Conservation (phyloP, 2,329 filamentous ascomycete species). For the Ceratocystis ficicola region DNA sequence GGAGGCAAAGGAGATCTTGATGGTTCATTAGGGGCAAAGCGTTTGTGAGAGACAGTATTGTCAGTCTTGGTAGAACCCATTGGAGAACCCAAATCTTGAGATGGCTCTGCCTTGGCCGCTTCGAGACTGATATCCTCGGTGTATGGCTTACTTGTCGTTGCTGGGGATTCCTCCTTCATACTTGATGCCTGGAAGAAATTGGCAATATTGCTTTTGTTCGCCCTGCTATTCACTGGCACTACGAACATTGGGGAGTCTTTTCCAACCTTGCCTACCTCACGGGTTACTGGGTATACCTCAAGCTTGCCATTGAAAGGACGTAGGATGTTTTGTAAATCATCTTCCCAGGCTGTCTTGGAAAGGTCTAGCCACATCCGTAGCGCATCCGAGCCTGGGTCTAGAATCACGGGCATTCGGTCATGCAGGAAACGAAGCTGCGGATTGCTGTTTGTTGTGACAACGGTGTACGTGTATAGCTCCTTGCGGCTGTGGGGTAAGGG, state of each 20-base stretch:
- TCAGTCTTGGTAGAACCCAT: background rate
- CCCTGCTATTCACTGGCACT: slow-evolving; percentile 66
- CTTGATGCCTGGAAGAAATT: slow-evolving; percentile 72
- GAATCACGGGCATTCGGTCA: slow-evolving; percentile 87
- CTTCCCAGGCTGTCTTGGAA: slow-evolving; percentile 55
- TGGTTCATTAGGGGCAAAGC: background rate
- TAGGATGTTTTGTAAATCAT: slow-evolving; percentile 65
- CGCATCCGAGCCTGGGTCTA: slow-evolving; percentile 61
- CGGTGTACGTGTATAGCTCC: slow-evolving; percentile 75
- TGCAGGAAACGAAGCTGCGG: slow-evolving; percentile 75
- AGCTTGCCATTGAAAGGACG: slow-evolving; percentile 67
- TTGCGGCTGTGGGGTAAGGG: slow-evolving; percentile 34
- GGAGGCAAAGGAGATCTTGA: background rate
- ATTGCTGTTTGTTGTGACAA: slow-evolving; percentile 85
- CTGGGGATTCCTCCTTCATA: slow-evolving; percentile 25
- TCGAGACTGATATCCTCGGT: slow-evolving; percentile 21
- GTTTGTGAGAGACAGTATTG: background rate
- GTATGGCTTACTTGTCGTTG: background rate
- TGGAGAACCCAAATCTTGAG: background rate
- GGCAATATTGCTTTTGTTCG: slow-evolving; percentile 86
- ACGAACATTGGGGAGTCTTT: slow-evolving; percentile 79
- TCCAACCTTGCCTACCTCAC: slow-evolving; percentile 87
- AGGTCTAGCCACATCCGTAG: slow-evolving; percentile 73
- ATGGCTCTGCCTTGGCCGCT: slow-evolving; percentile 19
- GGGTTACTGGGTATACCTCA: slow-evolving; percentile 73